These are phyloP conservation scores for Eutrema japonicum DNA, from an alignment of 345 rosid genomes.

Conservation along the genomic window DNA sequence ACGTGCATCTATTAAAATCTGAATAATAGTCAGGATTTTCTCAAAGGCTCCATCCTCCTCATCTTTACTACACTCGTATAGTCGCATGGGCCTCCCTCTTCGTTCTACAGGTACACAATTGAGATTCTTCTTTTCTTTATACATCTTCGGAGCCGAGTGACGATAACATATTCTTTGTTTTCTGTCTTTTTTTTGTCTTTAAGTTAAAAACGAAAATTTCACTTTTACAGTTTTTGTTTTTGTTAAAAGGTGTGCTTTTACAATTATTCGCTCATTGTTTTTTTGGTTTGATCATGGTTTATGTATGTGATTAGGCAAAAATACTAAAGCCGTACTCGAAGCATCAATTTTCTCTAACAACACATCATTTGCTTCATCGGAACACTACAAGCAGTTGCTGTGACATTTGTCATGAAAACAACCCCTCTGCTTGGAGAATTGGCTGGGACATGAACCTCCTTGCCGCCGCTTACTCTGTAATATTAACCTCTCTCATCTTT, in stretches of 20 bases:
- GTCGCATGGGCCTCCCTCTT: conserved; percentile 66
- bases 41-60: conserved; percentile 65
- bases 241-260: not conserved
- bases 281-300: conserved; percentile 19
- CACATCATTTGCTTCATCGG: conserved; percentile 67
- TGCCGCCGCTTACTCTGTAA: conserved; percentile 73
- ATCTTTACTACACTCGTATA: conserved; percentile 54
- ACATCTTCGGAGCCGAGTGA: not conserved
- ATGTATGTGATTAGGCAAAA: conserved; percentile 51
- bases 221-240: not conserved
- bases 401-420: conserved; percentile 54
- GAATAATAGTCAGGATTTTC: conserved; percentile 47
- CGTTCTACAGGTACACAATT: conserved; percentile 57
- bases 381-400: conserved; percentile 61
- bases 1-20: no score
- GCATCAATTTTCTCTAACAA: conserved; percentile 68
- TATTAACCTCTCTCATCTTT: conserved; percentile 17
- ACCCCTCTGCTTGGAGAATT: conserved; percentile 58
- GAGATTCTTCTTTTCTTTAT: not conserved
- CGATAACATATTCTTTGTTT: not conserved
- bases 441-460: conserved; percentile 59
- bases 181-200: not conserved
- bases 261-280: not conserved
- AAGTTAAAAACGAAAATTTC: not conserved
- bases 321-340: conserved; percentile 71